Conservation (phyloP, 352 stramenopile genomes). For the Pythium angustatum region DNA sequence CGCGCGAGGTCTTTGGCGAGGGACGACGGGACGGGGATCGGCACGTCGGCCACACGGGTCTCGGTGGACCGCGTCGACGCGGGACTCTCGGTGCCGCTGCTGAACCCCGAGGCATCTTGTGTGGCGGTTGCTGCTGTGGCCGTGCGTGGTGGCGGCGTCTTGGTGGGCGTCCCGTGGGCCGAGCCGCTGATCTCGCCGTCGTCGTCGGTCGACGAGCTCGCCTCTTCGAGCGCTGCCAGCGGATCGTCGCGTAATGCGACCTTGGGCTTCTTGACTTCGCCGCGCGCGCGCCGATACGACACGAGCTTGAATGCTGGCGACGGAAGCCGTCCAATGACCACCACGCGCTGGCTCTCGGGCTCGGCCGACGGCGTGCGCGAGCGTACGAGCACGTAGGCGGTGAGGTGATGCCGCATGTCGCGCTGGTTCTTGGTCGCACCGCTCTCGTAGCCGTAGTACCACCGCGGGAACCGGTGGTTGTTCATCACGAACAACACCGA, state of each 20-base stretch:
- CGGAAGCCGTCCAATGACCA: constrained; percentile 37
- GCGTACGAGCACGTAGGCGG: constrained; percentile 42
- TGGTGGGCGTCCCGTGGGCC: background rate
- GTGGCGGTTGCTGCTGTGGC: background rate
- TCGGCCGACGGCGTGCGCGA: constrained; percentile 12
- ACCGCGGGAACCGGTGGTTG: constrained; percentile 52
- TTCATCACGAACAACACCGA: constrained; percentile 45
- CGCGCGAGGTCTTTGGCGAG: background rate
- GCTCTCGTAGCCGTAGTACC: constrained; percentile 57
- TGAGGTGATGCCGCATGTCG: constrained; percentile 48
- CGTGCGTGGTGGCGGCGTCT: too few species aligned
- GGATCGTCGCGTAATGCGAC: constrained; percentile 6
- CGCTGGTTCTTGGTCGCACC: constrained; percentile 45
- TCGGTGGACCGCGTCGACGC: constrained; percentile 1
- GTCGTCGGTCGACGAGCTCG: constrained; percentile 6
- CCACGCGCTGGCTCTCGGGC: constrained; percentile 11
- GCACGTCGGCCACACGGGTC: background rate
- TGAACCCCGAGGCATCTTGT: background rate
- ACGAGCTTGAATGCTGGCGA: constrained; percentile 37
- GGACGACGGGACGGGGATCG: background rate
- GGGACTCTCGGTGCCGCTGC: constrained; percentile 9
- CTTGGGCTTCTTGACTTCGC: constrained; percentile 15
- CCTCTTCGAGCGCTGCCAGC: constrained; percentile 5
- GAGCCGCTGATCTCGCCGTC: background rate
- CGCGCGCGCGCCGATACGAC: constrained; percentile 38